Base-by-base conservation (phyloP, 768 basidiomycete genomes). In the Crepidotus variabilis region DNA sequence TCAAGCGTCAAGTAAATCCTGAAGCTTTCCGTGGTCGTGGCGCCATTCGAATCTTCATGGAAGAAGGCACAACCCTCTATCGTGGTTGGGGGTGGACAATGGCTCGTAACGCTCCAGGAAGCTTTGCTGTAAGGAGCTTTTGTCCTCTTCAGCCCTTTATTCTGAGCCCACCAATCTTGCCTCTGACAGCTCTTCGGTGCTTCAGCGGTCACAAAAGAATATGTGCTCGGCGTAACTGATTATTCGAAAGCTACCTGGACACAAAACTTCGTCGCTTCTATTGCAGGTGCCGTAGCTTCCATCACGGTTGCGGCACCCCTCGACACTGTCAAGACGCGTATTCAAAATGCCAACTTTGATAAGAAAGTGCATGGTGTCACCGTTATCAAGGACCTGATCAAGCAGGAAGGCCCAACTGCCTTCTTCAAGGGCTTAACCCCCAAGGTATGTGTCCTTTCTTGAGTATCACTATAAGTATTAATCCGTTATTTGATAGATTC, bases 11-110 rank as follows among this genome's bases (percentile, higher is more conserved):
- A 76, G 92, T 90, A 55, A 99, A 99, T 75, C 96, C 96, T 1
- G 97, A 98, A 65, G 96, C 96, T 1, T 94, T 99, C 84, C 90
- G 92, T 34, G 94, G 94, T 35, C 91, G 96, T 22, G 94, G 94
- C 18, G 80, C 94, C 62, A 60, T 97, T 54, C 88, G 89, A 53
- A 93, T 99, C 63, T 84, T 99, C 71, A 71, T 84, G 68, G 95
- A 99, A 63, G 96, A 98, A 69, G 93, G 94, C 55, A 83, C 90
- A 8, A 83, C 89, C 0, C 82, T 99, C 34, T 99, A 99, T 74
- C 87, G 94, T 60, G 96, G 96, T 24, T 97, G 95, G 93, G 95
- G 95, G 47, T 98, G 96, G 96, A 98, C 96, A 21, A 88, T 97
- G 82, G 96, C 94, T 2, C 85, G 96, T 52, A 99, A 99, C 64